Conservation (phyloP, 75 land plant species). For the Sequoiadendron giganteum region DNA sequence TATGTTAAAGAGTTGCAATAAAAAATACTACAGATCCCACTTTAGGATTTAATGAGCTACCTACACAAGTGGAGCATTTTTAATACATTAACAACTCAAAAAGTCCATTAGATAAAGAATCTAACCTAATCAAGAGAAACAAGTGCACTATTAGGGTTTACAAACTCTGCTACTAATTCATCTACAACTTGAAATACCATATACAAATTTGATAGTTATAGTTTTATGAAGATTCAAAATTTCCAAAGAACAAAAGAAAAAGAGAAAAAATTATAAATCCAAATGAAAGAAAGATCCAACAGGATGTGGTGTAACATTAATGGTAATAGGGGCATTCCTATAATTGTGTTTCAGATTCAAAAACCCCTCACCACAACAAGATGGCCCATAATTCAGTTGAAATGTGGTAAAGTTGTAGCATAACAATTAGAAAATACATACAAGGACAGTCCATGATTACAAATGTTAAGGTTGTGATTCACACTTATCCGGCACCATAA, state of each 20-base stretch:
- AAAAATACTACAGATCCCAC: not conserved
- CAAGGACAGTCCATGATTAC: not conserved
- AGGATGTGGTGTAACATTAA: not conserved
- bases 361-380: not conserved
- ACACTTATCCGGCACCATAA: not conserved
- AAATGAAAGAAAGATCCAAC: not conserved
- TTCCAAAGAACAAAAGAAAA: not conserved
- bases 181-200: slow-evolving; percentile 83
- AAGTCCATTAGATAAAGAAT: slow-evolving; percentile 1
- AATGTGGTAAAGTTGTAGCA: not conserved
- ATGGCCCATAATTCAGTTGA: not conserved
- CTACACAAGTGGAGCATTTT: not conserved
- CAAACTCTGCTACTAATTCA: slow-evolving; percentile 97
- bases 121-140: slow-evolving; percentile 90
- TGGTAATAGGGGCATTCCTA: not conserved
- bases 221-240: not conserved
- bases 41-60: not conserved
- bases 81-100: not conserved
- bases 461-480: not conserved
- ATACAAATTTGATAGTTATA: not conserved
- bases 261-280: not conserved
- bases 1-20: not conserved
- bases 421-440: not conserved
- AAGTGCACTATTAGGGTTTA: slow-evolving; percentile 70
- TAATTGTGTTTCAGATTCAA: not conserved